These are phyloP conservation scores for Fraxinus nigra DNA, from an alignment of 305 asterid genomes.

Conservation along the genomic window DNA sequence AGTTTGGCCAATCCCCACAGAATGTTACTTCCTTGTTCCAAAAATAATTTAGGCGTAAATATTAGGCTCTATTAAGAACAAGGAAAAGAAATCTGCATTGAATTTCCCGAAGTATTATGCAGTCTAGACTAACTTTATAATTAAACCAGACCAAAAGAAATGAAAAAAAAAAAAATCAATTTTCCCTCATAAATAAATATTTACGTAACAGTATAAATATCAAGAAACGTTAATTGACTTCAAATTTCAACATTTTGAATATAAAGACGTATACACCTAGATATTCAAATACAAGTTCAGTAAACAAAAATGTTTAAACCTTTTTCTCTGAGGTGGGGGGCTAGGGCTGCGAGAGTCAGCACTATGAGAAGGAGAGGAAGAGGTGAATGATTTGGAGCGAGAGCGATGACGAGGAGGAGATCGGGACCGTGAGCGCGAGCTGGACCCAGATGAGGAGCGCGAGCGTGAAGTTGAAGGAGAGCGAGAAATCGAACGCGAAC, in stretches of 20 bases:
- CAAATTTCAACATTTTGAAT: neutral
- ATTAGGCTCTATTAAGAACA: neutral
- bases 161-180: neutral
- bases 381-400: conserved; percentile 33
- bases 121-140: neutral
- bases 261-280: neutral
- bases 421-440: conserved; percentile 30
- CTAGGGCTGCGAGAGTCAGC: conserved; percentile 39
- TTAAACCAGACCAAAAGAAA: neutral
- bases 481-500: neutral
- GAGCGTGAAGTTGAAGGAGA: conserved; percentile 19
- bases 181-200: neutral
- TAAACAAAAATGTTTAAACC: conserved; percentile 9
- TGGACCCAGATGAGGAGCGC: conserved; percentile 31
- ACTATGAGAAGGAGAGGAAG: conserved; percentile 40
- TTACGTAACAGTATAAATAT: neutral
- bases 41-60: neutral
- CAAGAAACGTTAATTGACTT: neutral
- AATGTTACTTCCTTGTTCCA: neutral
- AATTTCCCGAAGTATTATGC: neutral
- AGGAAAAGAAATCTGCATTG: neutral
- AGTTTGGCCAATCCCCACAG: neutral
- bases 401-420: conserved; percentile 39
- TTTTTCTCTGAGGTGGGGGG: conserved; percentile 30
- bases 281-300: neutral